A percentile compares a stretch with the other conserved stretches of the same genome.
These are phyloP conservation scores for Termitomyces sp. DNA, from an alignment of 768 basidiomycete genomes.

Conservation along the genomic window DNA sequence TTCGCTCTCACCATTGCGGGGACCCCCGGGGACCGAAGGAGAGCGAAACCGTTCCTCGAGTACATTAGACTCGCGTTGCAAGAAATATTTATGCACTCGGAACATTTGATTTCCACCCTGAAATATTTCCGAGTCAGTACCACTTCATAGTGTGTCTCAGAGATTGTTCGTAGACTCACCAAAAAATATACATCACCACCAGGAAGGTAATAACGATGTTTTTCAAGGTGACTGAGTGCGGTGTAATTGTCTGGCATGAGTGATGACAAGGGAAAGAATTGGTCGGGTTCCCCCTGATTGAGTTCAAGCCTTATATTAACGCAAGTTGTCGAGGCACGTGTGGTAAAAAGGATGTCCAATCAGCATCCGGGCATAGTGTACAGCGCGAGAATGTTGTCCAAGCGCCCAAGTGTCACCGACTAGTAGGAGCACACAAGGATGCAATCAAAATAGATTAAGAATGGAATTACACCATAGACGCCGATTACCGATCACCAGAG, in stretches of 20 bases:
- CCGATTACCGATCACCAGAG: background rate
- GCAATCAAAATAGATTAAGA: background rate
- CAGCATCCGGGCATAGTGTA: background rate
- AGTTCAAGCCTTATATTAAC: background rate
- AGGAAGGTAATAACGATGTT: no score
- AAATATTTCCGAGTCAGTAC: no score
- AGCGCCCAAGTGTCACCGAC: background rate
- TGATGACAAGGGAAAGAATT: background rate
- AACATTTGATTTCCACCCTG: no score
- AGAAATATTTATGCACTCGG: no score
- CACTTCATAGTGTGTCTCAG: no score
- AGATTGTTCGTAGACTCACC: no score
- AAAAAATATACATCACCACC: no score
- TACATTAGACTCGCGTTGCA: no score
- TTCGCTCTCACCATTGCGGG: conserved; percentile 31
- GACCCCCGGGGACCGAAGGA: conserved; percentile 19
- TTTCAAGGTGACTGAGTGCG: background rate
- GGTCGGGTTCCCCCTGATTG: background rate
- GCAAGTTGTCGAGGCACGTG: background rate
- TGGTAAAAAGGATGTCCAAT: background rate
- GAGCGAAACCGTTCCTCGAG: no score
- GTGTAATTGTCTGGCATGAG: background rate
- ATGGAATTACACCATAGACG: background rate
- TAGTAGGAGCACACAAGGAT: background rate
- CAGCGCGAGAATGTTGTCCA: background rate